Evolutionary conservation across 1,284 basidiomycete genomes (phyloP), one percentile per base, ranked within the genome.

Genomic region (Pseudozyma pruni): DNA sequence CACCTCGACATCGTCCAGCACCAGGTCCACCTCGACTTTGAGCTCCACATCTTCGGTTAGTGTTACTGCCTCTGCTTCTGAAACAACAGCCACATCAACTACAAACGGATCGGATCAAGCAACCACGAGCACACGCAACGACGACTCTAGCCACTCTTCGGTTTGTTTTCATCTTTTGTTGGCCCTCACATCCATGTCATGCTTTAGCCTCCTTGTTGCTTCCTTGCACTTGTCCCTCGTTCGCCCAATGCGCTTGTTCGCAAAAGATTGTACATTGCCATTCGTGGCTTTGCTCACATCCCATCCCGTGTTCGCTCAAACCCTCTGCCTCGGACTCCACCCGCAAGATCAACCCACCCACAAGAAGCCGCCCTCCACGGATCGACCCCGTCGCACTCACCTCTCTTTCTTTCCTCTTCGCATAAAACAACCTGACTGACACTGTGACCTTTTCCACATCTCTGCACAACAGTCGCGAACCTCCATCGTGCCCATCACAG

Each of bases 401-500:
- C 56, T 59, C 72, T 45, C 46, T 62, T 31, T 53, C 51, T 20
- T 42, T 48, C n/a, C 54, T 27, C 16, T 25, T 17, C 23, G 22
- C 34, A 4, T 45, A 22, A 50, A 44, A 32, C n/a, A 10, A 2
- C 20, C 7, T 31, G 10, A 45, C 63, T 59, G 52, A 59, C 56
- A 39, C 29, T 22, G 19, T 39, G 3, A 10, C 8, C 8, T 11
- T 23, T 31, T 9, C 8, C 16, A 14, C 32, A 19, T 13, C 20
- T 27, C 7, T 23, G n/a, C 8, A 4, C 41, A 22, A 53, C 68
- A 64, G 61, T 55, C 51, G 23, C 43, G 16, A 9, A 48, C 45
- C 16, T 41, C 68, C 37, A 46, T 57, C 34, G 48, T 53, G 4
- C 62, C 57, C 6, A 57, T 63, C 39, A 77, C 75, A 2, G 59